Evolutionary conservation across 2,329 filamentous ascomycete species (phyloP), one percentile per base, ranked within the genome.

Genomic region (Penicillium corylophilum): DNA sequence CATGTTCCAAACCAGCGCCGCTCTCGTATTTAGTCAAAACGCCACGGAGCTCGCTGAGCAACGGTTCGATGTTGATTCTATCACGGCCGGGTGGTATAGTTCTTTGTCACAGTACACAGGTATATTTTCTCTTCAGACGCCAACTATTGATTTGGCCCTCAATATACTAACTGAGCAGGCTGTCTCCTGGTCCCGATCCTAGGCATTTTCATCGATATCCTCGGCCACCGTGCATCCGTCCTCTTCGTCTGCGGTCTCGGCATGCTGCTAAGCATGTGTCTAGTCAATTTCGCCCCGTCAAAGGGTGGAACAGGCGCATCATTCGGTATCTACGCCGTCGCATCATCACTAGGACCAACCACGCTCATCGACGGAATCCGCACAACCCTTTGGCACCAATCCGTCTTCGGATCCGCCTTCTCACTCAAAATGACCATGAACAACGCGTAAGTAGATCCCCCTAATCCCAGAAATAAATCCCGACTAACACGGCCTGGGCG

Each of bases 61-160:
- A 60, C 74, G 82, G 2, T 85, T 86, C 65, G 70, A 80, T 7
- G 74, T 81, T n/a, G 73, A 74, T 9, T 70, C 79, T 0, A 73
- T 84, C 29, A 77, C 69, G 2, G 83, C 82, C 0, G 83, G 83
- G 0, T 86, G 82, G 82, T 86, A 85, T 55, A 79, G 79, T 1
- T 72, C 82, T 12, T 72, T 80, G 49, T 70, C 78, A 0, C 80
- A 84, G 54, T 85, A 85, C 59, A 68, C 76, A 5, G 75, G 75
- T 68, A 47, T 12, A 55, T 31, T 12, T n/a, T 2, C n/a, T 18
- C 5, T 10, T n/a, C 20, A 35, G n/a, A 36, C 5, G 18, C 3
- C 6, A 5, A 44, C 50, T 28, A 54, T 43, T 41, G 18, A 24
- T n/a, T 0, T 18, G 1, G 26, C 26, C 7, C 26, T 28, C 7